Evolutionary conservation across 768 basidiomycete species (phyloP).

Genomic region (Suillus ampliporus): DNA sequence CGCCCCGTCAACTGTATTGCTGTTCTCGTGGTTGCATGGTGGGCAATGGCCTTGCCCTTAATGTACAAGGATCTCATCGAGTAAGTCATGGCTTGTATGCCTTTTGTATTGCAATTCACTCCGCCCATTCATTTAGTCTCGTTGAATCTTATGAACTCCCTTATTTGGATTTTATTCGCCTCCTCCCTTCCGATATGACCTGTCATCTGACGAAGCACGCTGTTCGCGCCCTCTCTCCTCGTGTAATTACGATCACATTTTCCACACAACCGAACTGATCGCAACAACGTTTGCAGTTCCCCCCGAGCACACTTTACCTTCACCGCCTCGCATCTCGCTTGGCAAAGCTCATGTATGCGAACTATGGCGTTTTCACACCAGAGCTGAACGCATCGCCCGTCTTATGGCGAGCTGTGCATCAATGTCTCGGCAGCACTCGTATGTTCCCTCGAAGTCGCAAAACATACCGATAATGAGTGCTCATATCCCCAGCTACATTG

Average conservation of each 20-base stretch:
- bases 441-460: slow-evolving; percentile 39
- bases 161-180: slow-evolving; percentile 73
- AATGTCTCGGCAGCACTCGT: slow-evolving; percentile 77
- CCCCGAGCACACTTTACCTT: slow-evolving; percentile 61
- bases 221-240: slow-evolving; percentile 69
- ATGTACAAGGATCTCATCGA: slow-evolving; percentile 75
- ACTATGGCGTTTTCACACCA: slow-evolving; percentile 68
- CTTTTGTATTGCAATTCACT: slow-evolving; percentile 2
- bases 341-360: slow-evolving; percentile 56
- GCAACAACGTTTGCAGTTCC: slow-evolving; percentile 50
- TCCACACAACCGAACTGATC: slow-evolving; percentile 20
- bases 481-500: slow-evolving; percentile 51
- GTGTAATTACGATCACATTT: slow-evolving; percentile 46
- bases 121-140: slow-evolving; percentile 49
- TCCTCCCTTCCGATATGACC: slow-evolving; percentile 65
- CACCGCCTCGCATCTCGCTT: slow-evolving; percentile 69
- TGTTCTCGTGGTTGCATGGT: slow-evolving; percentile 75
- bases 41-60: slow-evolving; percentile 79
- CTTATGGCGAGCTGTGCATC: slow-evolving; percentile 74
- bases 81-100: slow-evolving; percentile 46
- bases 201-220: slow-evolving; percentile 77
- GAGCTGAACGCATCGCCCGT: slow-evolving; percentile 78
- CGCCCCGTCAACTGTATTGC: slow-evolving; percentile 60
- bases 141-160: slow-evolving; percentile 81
- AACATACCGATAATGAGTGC: slow-evolving; percentile 2